Evolutionary conservation across 2,329 filamentous ascomycete species (phyloP), one percentile per base, ranked within the genome.

Genomic region (Albophoma yamanashiensis): DNA sequence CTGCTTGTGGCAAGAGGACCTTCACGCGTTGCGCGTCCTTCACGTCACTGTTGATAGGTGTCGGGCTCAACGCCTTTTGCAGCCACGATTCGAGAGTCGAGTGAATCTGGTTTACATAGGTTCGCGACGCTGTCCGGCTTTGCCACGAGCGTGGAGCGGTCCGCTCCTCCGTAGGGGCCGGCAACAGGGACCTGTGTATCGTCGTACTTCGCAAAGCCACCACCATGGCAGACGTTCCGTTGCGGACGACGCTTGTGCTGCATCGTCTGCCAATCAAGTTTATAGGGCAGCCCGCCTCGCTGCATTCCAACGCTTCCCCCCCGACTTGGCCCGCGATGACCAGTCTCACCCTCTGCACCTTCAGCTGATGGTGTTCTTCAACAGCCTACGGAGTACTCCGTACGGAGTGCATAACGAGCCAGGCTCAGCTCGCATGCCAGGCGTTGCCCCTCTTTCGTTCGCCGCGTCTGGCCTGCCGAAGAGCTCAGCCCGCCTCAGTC

Each of bases 1-100:
- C 65, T 65, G 27, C 50, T 22, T 22, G 50, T 36, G 17, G 17
- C 31, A 20, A 9, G 17, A n/a, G 50, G 31, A 4, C 31, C 61
- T 66, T 60, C 63, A 61, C 64, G 59, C 61, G 66, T 58, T 67
- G 64, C 66, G 52, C 36, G 38, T 56, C 36, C 63, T 66, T 65
- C 53, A 31, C 17, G 39, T 6, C n/a, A 36, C 15, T 58, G 38
- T 25, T 47, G 43, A 53, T 36, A 22, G 60, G 60, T 57, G 59
- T 22, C 53, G 42, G 57, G 42, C 14, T 56, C 39, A 58, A 53
- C 17, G 2, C 25, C 27, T 17, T 8, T 59, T 42, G 15, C 27
- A 50, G 42, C 39, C 27, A 25, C n/a, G n/a, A 58, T 31, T 7
- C n/a, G 43, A 31, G 27, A 17, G 20, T 60, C 57, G 43, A 53